A percentile compares a stretch with the other conserved stretches of the same genome.
phyloP scores from a whole-genome alignment of 2,329 filamentous ascomycete species.

The Thielaviopsis punctulata region DNA sequence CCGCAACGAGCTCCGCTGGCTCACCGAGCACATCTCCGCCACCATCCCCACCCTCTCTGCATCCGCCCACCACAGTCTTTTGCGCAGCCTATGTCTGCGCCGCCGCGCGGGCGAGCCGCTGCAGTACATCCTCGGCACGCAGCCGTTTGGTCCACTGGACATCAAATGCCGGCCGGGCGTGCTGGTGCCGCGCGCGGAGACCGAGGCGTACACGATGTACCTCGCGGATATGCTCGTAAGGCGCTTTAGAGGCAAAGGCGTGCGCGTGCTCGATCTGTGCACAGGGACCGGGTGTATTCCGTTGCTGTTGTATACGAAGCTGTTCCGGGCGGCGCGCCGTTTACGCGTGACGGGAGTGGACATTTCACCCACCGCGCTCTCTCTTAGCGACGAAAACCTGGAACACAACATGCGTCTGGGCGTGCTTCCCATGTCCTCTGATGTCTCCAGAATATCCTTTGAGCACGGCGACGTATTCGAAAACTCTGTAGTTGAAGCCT shows the following conservation, averaged over 20 bases:
- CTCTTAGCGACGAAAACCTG: constrained; percentile 49
- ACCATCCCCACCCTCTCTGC: constrained; percentile 10
- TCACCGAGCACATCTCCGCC: constrained; percentile 39
- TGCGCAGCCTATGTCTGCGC: constrained; percentile 27
- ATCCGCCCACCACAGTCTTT: constrained; percentile 15
- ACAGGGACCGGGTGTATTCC: constrained; percentile 85
- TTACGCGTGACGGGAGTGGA: constrained; percentile 54
- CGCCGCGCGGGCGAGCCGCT: constrained; percentile 53
- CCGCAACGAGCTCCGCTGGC: constrained; percentile 55
- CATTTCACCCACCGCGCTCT: constrained; percentile 47
- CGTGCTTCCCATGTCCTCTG: constrained; percentile 13
- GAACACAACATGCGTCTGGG: constrained; percentile 26
- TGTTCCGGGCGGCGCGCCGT: constrained; percentile 24
- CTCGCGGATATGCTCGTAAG: constrained; percentile 29
- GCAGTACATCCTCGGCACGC: constrained; percentile 76
- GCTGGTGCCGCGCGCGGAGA: constrained; percentile 69
- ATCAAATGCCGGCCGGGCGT: constrained; percentile 62
- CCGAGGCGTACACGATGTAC: constrained; percentile 47
- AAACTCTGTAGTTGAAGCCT: constrained; percentile 20
- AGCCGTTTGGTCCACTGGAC: constrained; percentile 74
- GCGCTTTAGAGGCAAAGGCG: constrained; percentile 3
- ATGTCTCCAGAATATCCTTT: constrained; percentile 25
- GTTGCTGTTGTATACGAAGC: constrained; percentile 51
- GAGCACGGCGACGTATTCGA: constrained; percentile 32
- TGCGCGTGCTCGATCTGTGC: constrained; percentile 69